Base-by-base conservation (phyloP, 805 yeast species). In the Metschnikowia corniflorae region DNA sequence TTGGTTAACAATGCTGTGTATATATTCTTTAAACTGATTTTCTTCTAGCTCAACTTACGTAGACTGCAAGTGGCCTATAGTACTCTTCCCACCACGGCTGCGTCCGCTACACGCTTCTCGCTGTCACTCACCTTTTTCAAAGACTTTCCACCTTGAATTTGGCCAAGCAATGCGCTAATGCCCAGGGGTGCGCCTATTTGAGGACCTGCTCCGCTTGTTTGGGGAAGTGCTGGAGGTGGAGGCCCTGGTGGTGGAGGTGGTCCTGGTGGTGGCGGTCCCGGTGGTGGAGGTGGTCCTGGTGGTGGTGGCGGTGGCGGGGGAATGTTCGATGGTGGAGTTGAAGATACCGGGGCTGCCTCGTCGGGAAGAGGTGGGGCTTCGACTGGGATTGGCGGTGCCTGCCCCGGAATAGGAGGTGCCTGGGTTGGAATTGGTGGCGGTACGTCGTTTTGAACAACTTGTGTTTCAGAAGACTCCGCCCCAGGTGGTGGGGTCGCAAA, bases 111-210 rank as follows among this genome's bases (percentile, higher is more conserved):
- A 28, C 67, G 68, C 48, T 73, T 69, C 37, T 74, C 68, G 21
- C 60, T 55, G 4, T 72, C 73, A 35, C 65, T 64, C 3, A 80
- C 84, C 47, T 65, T 76, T 42, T 63, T 71, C 53, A 80, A 66
- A 2, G 66, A 33, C 25, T 58, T 66, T 3, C 86, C 86, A 1
- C 71, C 61, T 8, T 64, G 62, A 35, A 80, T 80, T 53, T 80
- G 79, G 3, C 80, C 79, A 35, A 80, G 61, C 35, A 76, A 60
- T 1, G 79, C 78, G 27, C 65, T 51, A 17, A 80, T 55, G 28
- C 68, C 61, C 6, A 65, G 48, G n/a, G 41, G 29, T 4, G 47
- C 51, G 3, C 42, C 43, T 3, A 61, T 43, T 27, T 59, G 42
- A 39, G 68, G 59, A 14, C 59, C 43, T 4, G 42, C 9, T 16